phyloP scores from a whole-genome alignment of 345 rosid species.

The Turnera subulata region DNA sequence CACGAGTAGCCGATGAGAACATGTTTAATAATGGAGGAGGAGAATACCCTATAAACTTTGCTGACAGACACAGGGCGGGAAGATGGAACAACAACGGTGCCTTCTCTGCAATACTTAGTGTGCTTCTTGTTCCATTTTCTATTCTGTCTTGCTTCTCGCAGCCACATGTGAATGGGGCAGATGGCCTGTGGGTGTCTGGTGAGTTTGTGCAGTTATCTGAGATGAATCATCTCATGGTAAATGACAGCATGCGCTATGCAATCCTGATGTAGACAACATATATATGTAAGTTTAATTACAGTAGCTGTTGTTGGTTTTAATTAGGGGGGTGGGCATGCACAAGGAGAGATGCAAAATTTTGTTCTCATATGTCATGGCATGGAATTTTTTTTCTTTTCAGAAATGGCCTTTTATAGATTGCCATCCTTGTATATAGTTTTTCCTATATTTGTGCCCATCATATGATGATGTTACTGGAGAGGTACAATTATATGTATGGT shows the following conservation, averaged over 20 bases:
- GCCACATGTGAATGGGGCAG: constrained; percentile 58
- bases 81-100: constrained; percentile 33
- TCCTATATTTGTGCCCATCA: too few species aligned
- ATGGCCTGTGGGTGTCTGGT: constrained; percentile 47
- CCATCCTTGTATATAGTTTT: too few species aligned
- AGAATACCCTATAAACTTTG: constrained; percentile 22
- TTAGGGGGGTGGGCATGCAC: too few species aligned
- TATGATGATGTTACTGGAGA: too few species aligned
- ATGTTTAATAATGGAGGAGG: constrained; percentile 25
- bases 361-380: too few species aligned
- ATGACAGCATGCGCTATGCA: constrained; percentile 88
- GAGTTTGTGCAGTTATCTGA: constrained; percentile 61
- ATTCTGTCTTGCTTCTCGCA: constrained; percentile 65
- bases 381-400: too few species aligned
- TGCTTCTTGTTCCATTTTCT: constrained; percentile 48
- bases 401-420: too few species aligned
- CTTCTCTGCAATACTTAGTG: constrained; percentile 32
- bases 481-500: too few species aligned
- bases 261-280: constrained; percentile 78
- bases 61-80: neutral
- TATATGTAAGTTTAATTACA: too few species aligned
- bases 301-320: too few species aligned
- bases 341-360: too few species aligned
- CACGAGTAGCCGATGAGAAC: constrained; percentile 71
- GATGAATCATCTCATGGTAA: constrained; percentile 80